phyloP scores from a whole-genome alignment of 2,329 filamentous ascomycete genomes.

The Fusarium anthophilum region DNA sequence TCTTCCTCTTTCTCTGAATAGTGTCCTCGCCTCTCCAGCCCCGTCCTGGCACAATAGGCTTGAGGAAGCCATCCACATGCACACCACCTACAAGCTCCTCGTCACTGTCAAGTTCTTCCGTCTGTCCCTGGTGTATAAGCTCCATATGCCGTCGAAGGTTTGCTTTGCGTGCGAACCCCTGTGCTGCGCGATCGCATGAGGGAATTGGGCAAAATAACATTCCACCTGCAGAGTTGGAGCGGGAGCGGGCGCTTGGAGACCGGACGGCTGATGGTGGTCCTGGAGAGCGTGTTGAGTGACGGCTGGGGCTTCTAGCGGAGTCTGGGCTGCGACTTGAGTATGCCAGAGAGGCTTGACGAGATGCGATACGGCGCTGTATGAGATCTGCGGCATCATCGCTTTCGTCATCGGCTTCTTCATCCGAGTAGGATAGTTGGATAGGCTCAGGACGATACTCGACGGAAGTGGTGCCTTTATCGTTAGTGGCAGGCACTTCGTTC shows the following conservation, averaged over 20 bases:
- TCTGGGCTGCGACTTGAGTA: slow-evolving; percentile 42
- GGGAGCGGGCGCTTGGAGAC: slow-evolving; percentile 36
- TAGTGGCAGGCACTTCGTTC: slow-evolving; percentile 45
- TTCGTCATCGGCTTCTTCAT: slow-evolving; percentile 36
- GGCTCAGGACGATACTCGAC: slow-evolving; percentile 45
- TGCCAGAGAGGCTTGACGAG: slow-evolving; percentile 45
- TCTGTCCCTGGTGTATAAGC: slow-evolving; percentile 51
- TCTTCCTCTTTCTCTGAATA: slow-evolving; percentile 43
- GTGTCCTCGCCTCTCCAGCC: slow-evolving; percentile 58
- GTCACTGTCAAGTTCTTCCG: slow-evolving; percentile 52
- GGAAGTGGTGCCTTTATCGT: slow-evolving; percentile 37
- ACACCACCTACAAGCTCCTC: slow-evolving; percentile 70
- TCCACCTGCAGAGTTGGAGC: slow-evolving; percentile 46
- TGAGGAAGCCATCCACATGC: slow-evolving; percentile 74
- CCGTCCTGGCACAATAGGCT: slow-evolving; percentile 59
- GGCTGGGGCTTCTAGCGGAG: slow-evolving; percentile 33
- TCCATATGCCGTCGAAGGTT: slow-evolving; percentile 53
- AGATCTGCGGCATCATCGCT: slow-evolving; percentile 41
- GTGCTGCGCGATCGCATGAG: slow-evolving; percentile 49
- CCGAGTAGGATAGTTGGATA: slow-evolving; percentile 38
- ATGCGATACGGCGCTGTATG: slow-evolving; percentile 43
- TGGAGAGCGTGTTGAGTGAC: slow-evolving; percentile 34
- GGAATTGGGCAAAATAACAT: slow-evolving; percentile 51
- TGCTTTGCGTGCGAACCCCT: slow-evolving; percentile 48
- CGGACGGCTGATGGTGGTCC: slow-evolving; percentile 10